phyloP scores from a whole-genome alignment of 345 rosid species.

The Ceriops decandra region DNA sequence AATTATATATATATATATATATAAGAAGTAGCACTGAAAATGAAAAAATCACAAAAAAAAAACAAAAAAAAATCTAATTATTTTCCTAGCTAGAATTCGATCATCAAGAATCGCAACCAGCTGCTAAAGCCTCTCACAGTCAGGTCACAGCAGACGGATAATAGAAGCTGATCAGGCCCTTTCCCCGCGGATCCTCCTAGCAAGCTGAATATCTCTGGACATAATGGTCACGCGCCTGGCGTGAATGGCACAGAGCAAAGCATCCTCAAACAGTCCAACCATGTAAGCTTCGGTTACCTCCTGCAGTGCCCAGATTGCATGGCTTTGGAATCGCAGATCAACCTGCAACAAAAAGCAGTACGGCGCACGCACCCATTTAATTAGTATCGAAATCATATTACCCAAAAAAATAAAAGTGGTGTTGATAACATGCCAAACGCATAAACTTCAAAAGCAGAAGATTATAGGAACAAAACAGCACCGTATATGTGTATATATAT shows the following conservation, averaged over 20 bases:
- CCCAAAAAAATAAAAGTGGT: too few species aligned
- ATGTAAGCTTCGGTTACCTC: constrained; percentile 27
- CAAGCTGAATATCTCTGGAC: constrained; percentile 20
- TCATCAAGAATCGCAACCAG: too few species aligned
- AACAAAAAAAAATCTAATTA: not conserved
- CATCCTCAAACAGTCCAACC: constrained; percentile 24
- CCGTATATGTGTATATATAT: too few species aligned
- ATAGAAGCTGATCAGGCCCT: constrained; percentile 7
- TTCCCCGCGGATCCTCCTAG: constrained; percentile 22
- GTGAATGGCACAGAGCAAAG: constrained; percentile 22
- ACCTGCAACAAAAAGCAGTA: constrained; percentile 5
- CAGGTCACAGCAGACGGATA: not conserved
- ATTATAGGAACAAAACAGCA: not conserved
- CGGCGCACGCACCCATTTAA: not conserved
- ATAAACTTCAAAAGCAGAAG: not conserved
- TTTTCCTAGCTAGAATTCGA: too few species aligned
- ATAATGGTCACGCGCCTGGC: constrained; percentile 24
- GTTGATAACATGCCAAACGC: not conserved
- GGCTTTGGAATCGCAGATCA: constrained; percentile 26
- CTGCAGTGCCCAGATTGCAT: constrained; percentile 20
- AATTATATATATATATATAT: too few species aligned
- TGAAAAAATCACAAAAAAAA: too few species aligned
- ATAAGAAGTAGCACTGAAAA: not conserved
- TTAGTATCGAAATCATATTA: not conserved
- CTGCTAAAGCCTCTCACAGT: too few species aligned